Evolutionary conservation across 768 basidiomycete genomes (phyloP).

Genomic region (Pulveroboletus sp.): DNA sequence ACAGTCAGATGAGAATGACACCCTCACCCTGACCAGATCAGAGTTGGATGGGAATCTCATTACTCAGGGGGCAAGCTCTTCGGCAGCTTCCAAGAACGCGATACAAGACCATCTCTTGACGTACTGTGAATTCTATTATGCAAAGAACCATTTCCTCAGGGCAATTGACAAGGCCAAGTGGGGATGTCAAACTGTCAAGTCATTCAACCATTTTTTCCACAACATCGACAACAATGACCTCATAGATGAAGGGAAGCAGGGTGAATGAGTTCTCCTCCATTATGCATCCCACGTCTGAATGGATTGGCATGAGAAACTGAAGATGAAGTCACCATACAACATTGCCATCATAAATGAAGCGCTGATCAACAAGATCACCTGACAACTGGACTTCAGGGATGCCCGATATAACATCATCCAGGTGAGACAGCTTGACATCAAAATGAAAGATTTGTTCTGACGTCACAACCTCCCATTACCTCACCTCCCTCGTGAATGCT

Average conservation of each 20-base stretch:
- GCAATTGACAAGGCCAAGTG: background rate
- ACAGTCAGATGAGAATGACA: no score
- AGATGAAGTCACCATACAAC: background rate
- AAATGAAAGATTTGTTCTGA: no score
- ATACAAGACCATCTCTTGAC: background rate
- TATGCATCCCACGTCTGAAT: background rate
- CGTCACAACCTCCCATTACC: no score
- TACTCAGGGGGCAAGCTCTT: background rate
- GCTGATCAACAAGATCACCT: no score
- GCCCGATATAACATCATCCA: no score
- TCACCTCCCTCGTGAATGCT: no score
- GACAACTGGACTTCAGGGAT: no score
- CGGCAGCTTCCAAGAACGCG: background rate
- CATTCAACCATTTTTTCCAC: background rate
- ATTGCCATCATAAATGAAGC: background rate
- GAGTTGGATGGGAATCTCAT: background rate
- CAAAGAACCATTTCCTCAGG: background rate
- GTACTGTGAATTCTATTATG: background rate
- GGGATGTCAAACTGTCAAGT: background rate
- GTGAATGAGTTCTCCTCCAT: background rate
- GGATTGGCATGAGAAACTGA: background rate
- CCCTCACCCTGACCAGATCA: background rate
- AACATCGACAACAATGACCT: background rate
- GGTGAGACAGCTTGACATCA: no score
- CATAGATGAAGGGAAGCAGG: background rate